Conservation (phyloP, 2,329 filamentous ascomycete species). For the Aspergillus cejpii region DNA sequence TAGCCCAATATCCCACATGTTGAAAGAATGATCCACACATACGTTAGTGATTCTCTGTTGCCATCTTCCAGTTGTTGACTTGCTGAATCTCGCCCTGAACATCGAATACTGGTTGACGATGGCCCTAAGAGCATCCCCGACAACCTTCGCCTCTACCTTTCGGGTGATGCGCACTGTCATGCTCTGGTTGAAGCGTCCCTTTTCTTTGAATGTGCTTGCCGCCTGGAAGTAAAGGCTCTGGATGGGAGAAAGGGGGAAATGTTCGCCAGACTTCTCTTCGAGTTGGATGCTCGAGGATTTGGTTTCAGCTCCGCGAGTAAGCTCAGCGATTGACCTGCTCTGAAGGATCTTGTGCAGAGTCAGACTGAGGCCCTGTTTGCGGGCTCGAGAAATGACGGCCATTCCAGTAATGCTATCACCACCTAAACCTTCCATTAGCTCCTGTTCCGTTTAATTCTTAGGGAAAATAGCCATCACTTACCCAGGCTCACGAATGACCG, state of each 20-base stretch:
- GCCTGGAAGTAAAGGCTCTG: constrained; percentile 30
- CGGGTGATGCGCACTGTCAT: constrained; percentile 29
- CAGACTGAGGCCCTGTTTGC: constrained; percentile 30
- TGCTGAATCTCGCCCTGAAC: constrained; percentile 29
- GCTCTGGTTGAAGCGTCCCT: constrained; percentile 31
- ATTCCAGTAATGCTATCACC: constrained; percentile 39
- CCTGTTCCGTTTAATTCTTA: not conserved
- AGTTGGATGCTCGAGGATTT: constrained; percentile 14
- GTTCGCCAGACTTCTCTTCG: constrained; percentile 23
- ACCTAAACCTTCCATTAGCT: constrained; percentile 16
- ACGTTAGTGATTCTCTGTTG: constrained; percentile 25
- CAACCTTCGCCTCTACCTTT: constrained; percentile 16
- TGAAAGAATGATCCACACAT: constrained; percentile 1
- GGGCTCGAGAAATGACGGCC: constrained; percentile 34
- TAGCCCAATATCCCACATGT: constrained; percentile 5
- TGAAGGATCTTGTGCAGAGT: constrained; percentile 33
- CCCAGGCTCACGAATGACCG: constrained; percentile 35
- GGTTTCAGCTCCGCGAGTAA: constrained; percentile 22
- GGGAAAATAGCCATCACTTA: constrained; percentile 13
- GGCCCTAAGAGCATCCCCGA: constrained; percentile 25
- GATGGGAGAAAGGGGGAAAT: constrained; percentile 31
- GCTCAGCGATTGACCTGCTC: constrained; percentile 27
- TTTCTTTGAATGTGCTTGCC: constrained; percentile 17
- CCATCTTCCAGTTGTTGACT: constrained; percentile 19
- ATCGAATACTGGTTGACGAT: constrained; percentile 32